These are phyloP conservation scores for Trichoderma brevicompactum DNA, from an alignment of 2,329 filamentous ascomycete genomes.

Conservation along the genomic window DNA sequence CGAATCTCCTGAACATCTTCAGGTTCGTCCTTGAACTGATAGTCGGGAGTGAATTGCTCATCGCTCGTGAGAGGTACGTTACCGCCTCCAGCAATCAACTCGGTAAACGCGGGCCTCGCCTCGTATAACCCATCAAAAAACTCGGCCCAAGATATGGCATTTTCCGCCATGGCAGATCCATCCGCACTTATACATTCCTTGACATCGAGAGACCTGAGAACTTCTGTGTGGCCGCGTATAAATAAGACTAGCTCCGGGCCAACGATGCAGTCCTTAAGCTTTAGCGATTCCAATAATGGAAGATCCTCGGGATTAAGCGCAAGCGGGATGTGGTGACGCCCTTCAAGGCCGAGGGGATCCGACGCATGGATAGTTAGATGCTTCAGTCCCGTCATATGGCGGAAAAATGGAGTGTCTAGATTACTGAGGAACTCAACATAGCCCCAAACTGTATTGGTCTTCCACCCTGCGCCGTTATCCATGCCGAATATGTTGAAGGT, in stretches of 20 bases:
- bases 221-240: not conserved
- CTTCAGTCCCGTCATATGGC: conserved; percentile 5
- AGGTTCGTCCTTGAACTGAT: not conserved
- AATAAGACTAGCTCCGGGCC: conserved; percentile 4
- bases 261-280: not conserved
- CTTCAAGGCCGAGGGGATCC: not conserved
- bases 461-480: conserved; percentile 10
- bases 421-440: not conserved
- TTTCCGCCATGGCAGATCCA: not conserved
- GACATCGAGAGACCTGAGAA: conserved; percentile 10
- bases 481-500: conserved; percentile 5
- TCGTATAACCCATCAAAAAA: not conserved
- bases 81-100: not conserved
- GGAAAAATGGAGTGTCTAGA: not conserved
- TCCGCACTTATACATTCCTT: not conserved
- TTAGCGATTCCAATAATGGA: conserved; percentile 6
- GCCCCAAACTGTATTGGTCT: not conserved
- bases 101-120: not conserved
- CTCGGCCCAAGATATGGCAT: not conserved
- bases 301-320: conserved; percentile 5
- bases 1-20: not conserved
- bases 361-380: not conserved
- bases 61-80: not conserved
- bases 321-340: not conserved
- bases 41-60: not conserved